Conservation (phyloP, 805 yeast species). For the Candida bentonensis region DNA sequence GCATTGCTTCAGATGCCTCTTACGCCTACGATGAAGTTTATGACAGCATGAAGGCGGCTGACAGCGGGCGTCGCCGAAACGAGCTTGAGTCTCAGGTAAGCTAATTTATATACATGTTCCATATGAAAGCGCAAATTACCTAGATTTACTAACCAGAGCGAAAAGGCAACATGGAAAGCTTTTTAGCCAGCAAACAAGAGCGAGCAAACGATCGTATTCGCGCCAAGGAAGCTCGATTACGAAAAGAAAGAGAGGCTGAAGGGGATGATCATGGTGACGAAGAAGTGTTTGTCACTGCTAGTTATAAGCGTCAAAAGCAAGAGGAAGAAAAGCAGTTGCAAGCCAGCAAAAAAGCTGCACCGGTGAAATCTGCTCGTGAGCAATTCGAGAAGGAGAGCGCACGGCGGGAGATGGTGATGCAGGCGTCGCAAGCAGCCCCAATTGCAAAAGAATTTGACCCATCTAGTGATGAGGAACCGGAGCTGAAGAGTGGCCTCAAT, state of each 20-base stretch:
- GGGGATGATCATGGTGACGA: constrained; percentile 25
- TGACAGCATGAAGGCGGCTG: constrained; percentile 27
- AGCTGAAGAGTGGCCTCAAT: too few relatives aligned
- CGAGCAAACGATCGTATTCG: constrained; percentile 34
- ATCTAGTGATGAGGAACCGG: too few relatives aligned
- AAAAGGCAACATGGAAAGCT: constrained; percentile 20
- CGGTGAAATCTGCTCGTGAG: too few relatives aligned
- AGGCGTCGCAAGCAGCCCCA: too few relatives aligned
- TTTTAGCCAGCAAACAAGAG: constrained; percentile 30
- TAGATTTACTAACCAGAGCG: too few relatives aligned
- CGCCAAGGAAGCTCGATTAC: constrained; percentile 25
- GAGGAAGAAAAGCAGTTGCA: constrained; percentile 16
- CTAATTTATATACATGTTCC: not conserved
- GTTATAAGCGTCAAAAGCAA: constrained; percentile 29
- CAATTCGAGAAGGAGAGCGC: too few relatives aligned
- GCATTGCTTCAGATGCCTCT: constrained; percentile 7
- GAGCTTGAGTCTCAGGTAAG: not conserved
- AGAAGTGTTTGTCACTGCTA: constrained; percentile 35
- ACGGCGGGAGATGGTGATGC: too few relatives aligned
- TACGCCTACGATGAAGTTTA: constrained; percentile 35
- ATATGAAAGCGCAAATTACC: too few relatives aligned
- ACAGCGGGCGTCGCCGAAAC: constrained; percentile 3
- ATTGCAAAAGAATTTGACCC: too few relatives aligned
- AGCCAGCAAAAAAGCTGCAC: too few relatives aligned
- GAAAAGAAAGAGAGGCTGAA: constrained; percentile 27